These are phyloP conservation scores for Coemansia sp. DNA, from an alignment of 192 early-diverging fungal genomes.

Conservation along the genomic window DNA sequence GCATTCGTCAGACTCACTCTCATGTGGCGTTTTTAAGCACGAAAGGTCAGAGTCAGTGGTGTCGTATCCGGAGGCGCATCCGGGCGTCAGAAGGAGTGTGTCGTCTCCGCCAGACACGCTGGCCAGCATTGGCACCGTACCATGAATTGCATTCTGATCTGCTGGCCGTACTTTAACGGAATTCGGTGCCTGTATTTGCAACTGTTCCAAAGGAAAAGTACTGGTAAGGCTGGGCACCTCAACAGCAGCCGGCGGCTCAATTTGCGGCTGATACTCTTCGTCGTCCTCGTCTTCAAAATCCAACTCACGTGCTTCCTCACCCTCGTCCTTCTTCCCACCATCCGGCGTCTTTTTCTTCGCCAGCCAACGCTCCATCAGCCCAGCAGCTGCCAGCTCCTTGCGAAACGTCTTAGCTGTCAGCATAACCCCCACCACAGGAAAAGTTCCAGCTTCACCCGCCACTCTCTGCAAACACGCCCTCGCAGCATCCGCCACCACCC, in stretches of 20 bases:
- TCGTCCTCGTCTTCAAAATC: no score
- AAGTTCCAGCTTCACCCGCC: slow-evolving; percentile 8
- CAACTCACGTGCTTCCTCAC: not conserved
- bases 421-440: slow-evolving; percentile 29
- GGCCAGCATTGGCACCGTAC: not conserved
- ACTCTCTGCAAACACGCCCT: slow-evolving; percentile 21
- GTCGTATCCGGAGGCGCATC: slow-evolving; percentile 12
- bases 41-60: slow-evolving; percentile 40
- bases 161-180: no score
- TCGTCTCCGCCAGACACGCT: not conserved
- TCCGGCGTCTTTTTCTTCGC: slow-evolving; percentile 2
- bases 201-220: no score
- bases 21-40: slow-evolving; percentile 36
- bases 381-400: slow-evolving; percentile 31
- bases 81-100: slow-evolving; percentile 1
- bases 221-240: no score
- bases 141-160: no score
- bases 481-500: slow-evolving; percentile 20
- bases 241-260: no score
- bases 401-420: slow-evolving; percentile 39
- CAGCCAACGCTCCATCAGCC: slow-evolving; percentile 47
- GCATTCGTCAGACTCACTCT: slow-evolving; percentile 18
- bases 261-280: no score
- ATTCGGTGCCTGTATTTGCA: no score
- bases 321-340: not conserved